Conservation (phyloP, 225 moss, liverwort and hornwort genomes). For the Neckera pumila region DNA sequence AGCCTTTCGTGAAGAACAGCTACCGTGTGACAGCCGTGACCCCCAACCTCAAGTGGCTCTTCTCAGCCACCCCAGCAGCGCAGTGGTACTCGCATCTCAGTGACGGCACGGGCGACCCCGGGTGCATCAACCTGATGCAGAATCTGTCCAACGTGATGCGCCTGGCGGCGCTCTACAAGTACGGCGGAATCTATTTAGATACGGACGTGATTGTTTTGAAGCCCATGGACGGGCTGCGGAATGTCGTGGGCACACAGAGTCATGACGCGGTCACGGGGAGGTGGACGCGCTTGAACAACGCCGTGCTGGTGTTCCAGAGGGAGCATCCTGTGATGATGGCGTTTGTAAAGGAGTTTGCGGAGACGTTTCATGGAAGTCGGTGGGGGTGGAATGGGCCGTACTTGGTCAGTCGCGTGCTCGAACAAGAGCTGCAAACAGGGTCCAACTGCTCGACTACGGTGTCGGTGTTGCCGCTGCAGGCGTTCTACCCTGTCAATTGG, state of each 20-base stretch:
- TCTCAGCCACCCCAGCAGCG: constrained; percentile 17
- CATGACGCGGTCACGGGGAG: not conserved
- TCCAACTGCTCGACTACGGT: not conserved
- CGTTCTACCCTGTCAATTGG: constrained; percentile 57
- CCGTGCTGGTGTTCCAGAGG: constrained; percentile 39
- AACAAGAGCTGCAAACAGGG: not conserved
- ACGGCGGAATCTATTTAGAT: constrained; percentile 54
- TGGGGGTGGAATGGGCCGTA: constrained; percentile 76
- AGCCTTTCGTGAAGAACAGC: constrained; percentile 8
- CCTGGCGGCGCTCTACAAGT: constrained; percentile 32
- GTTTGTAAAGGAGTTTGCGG: constrained; percentile 29
- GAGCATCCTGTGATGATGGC: constrained; percentile 14
- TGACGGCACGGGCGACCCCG: constrained; percentile 29
- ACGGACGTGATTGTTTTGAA: constrained; percentile 44
- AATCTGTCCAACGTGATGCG: constrained; percentile 61
- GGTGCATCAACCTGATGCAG: constrained; percentile 56
- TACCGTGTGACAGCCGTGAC: constrained; percentile 24
- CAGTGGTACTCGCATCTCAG: constrained; percentile 21
- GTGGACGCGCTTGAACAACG: constrained; percentile 59
- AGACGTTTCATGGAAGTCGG: constrained; percentile 37
- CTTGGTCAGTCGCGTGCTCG: constrained; percentile 40
- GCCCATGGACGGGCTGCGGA: constrained; percentile 13
- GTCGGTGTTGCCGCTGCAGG: constrained; percentile 5
- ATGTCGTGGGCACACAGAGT: constrained; percentile 43
- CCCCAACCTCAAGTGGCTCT: constrained; percentile 15